These are phyloP conservation scores for Aphanomyces cochlioides DNA, from an alignment of 352 stramenopile species.

Conservation along the genomic window DNA sequence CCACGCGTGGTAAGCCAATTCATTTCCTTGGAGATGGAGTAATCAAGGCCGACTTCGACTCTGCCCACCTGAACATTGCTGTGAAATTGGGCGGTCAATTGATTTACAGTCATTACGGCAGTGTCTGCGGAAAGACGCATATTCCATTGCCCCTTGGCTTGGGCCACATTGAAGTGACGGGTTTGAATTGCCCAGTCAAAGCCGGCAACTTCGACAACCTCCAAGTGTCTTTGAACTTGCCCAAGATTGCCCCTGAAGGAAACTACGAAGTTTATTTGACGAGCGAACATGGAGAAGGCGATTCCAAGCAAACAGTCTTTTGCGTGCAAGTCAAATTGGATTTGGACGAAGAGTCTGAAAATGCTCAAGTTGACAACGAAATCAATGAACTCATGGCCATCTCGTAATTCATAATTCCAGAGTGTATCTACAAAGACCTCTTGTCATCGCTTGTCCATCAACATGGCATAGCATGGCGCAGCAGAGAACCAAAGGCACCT, in stretches of 20 bases:
- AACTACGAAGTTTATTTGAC: conserved; percentile 82
- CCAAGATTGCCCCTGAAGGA: conserved; percentile 68
- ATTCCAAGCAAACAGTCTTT: conserved; percentile 51
- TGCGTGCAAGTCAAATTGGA: conserved; percentile 79
- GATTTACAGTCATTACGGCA: conserved; percentile 67
- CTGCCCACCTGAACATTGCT: conserved; percentile 51
- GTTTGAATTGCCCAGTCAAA: conserved; percentile 68
- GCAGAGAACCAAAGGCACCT: too few relatives aligned
- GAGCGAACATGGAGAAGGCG: conserved; percentile 40
- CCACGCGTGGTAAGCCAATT: conserved; percentile 72
- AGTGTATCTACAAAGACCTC: too few relatives aligned
- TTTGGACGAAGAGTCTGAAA: conserved; percentile 30
- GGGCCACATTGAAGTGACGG: conserved; percentile 81
- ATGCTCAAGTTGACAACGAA: not conserved
- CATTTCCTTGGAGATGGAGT: conserved; percentile 66
- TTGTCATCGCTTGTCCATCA: too few relatives aligned
- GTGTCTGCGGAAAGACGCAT: conserved; percentile 73
- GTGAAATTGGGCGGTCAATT: conserved; percentile 69
- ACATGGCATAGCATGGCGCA: too few relatives aligned
- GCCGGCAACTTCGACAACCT: conserved; percentile 60
- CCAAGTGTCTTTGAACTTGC: conserved; percentile 82
- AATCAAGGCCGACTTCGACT: conserved; percentile 55
- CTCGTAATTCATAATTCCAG: not conserved
- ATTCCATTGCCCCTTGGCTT: conserved; percentile 72
- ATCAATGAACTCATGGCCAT: not conserved